A percentile compares a stretch with the other conserved stretches of the same genome.
Evolutionary conservation across 2,329 filamentous ascomycete species (phyloP).

Genomic region (Botrytis deweyae): DNA sequence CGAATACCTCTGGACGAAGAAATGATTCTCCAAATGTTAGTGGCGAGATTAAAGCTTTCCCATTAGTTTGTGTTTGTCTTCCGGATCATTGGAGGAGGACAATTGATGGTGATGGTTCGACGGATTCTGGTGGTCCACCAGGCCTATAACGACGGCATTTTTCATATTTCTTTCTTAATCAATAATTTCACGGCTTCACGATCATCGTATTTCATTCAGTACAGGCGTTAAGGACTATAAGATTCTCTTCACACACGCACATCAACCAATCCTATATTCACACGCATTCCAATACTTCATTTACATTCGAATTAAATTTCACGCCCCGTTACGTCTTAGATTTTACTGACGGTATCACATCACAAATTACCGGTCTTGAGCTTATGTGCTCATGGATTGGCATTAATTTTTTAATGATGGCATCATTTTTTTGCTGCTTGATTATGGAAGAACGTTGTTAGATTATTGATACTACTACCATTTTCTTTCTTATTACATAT

Average conservation of each 20-base stretch:
- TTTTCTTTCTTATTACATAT: constrained; percentile 36
- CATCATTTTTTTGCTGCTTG: constrained; percentile 20
- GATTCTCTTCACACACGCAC: constrained; percentile 9
- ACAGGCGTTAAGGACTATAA: constrained; percentile 33
- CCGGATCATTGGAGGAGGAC: constrained; percentile 97
- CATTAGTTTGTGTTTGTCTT: constrained; percentile 90
- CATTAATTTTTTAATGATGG: constrained; percentile 32
- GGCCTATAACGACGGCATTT: constrained; percentile 23
- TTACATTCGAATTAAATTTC: constrained; percentile 22
- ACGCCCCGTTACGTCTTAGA: constrained; percentile 34
- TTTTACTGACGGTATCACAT: constrained; percentile 27
- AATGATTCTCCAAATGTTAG: constrained; percentile 63
- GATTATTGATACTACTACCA: constrained; percentile 18
- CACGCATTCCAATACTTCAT: constrained; percentile 19
- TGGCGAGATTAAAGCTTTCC: constrained; percentile 96
- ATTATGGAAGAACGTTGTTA: constrained; percentile 20
- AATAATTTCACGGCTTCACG: constrained; percentile 37
- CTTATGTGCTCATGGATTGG: constrained; percentile 29
- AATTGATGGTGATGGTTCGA: constrained; percentile 82
- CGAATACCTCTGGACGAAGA: constrained; percentile 67
- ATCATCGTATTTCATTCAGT: constrained; percentile 32
- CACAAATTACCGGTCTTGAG: constrained; percentile 24
- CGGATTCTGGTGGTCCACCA: constrained; percentile 53
- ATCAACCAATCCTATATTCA: constrained; percentile 8
- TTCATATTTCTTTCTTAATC: constrained; percentile 7